Conservation (phyloP, 345 rosid species). For the Sonneratia caseolaris region DNA sequence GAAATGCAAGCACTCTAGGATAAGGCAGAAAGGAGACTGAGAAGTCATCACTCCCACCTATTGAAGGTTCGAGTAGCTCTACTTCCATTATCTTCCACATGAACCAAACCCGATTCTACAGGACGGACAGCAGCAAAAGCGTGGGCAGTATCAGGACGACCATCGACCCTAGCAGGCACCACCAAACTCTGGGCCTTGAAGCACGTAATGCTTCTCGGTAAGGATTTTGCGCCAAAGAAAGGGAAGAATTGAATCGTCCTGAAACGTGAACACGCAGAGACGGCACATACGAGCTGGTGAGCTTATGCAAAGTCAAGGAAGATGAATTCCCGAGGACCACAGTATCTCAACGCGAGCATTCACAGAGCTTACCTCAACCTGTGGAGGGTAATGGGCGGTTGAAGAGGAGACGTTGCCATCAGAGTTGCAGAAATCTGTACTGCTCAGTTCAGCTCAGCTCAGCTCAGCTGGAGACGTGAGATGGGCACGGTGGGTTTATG, state of each 20-base stretch:
- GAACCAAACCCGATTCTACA: conserved; percentile 17
- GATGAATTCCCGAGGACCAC: not conserved
- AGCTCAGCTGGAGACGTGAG: not conserved
- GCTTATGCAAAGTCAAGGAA: not conserved
- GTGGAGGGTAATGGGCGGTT: conserved; percentile 17
- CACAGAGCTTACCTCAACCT: conserved; percentile 19
- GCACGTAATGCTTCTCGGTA: not conserved
- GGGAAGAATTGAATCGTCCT: conserved; percentile 13
- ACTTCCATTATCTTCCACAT: conserved; percentile 18
- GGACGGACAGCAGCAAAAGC: conserved; percentile 25
- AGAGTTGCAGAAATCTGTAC: not conserved
- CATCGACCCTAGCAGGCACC: conserved; percentile 5
- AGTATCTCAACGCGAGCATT: not conserved
- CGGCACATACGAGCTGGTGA: not conserved
- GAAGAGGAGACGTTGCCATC: conserved; percentile 29
- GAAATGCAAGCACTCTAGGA: not conserved
- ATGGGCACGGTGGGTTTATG: not conserved
- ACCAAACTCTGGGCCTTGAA: conserved; percentile 27
- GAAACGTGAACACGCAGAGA: not conserved
- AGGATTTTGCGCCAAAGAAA: not conserved
- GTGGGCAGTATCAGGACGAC: conserved; percentile 13
- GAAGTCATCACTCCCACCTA: conserved; percentile 22
- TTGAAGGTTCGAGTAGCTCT: conserved; percentile 17
- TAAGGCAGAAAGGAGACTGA: not conserved
- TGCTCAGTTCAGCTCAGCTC: not conserved